Evolutionary conservation across 441 rosid genomes (phyloP), one percentile per base, ranked within the genome.

Genomic region (Geranium incanum): DNA sequence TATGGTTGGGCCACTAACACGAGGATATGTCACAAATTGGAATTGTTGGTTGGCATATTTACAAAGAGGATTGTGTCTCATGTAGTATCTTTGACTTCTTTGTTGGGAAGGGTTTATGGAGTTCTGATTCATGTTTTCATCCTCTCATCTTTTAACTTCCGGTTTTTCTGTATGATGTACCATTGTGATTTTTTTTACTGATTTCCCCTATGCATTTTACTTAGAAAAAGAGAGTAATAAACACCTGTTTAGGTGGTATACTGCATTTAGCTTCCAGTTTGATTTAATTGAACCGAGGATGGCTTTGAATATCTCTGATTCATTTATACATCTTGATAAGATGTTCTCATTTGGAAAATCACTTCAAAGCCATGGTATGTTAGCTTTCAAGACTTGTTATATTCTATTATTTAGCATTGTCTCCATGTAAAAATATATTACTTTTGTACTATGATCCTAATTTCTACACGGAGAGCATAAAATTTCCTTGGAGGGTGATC

Each of bases 1-100:
- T 69, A 71, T 75, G 39, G 37, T 73, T 71, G 73, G 81, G 80
- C 64, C 73, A 78, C 72, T 78, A 68, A 72, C 52, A 36, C 70
- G 77, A 70, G 55, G 28, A 28, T 57, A 21, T 70, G 43, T 73
- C 65, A 55, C 57, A 62, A n/a, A 60, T 59, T 72, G 64, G 70
- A 72, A 69, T 70, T 75, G 68, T 70, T 66, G 73, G 70, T 77
- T 77, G 75, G 41, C 48, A 41, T 8, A 60, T 68, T 73, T 75
- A 76, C 59, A 7, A 67, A 70, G 39, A 39, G 75, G 69, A 43
- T 70, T 18, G 60, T 36, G 0, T 71, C 28, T 55, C 64, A 8
- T 67, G 45, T 71, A 23, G 38, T 69, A 13, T 28, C 39, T 64
- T 78, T 59, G 59, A 48, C 60, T 73, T 75, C 13, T 73, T 69